Evolutionary conservation across 2,329 filamentous ascomycete species (phyloP), one percentile per base, ranked within the genome.

Genomic region (Lachnellula willkommii): DNA sequence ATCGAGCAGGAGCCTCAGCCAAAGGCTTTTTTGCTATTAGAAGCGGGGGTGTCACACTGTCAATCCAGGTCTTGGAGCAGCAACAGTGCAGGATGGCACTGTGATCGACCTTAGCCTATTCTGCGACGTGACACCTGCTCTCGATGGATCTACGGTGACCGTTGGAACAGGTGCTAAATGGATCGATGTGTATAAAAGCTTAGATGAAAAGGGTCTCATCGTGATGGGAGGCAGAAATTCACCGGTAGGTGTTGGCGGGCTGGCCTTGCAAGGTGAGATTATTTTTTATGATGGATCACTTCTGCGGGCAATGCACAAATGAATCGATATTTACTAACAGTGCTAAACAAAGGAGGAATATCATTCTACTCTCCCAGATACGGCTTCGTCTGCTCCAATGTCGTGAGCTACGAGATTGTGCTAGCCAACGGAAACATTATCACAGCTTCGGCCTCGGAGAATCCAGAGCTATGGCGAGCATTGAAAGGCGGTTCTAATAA

Each of bases 1-100:
- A 22, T 37, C 47, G 14, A 15, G 47, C 47, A 12, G 47, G 47
- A 15, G 24, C 47, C 9, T 5, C 9, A n/a, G 28, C 3, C n/a
- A 12, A 42, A 15, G 11, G 45, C n/a, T 26, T 54, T 42, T 84
- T 84, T 61, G 79, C 80, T 6, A 67, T 81, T 60, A 80, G 80
- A 60, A 77, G 77, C 7, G 81, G 81, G 24, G 82, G 81, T 0
- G 80, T n/a, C n/a, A n/a, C n/a, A n/a, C n/a, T n/a, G n/a, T 83
- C 67, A 79, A 77, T 53, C 77, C 79, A 6, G 26, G 28, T 26
- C 80, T 81, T 62, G 73, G 77, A n/a, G 77, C 75, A 39, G 73
- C 79, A 8, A 60, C 43, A 2, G 82, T 78, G 47, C 66, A 74
- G 15, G 75, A 70, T 1, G 78, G 78, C 0, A 70, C 77, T 3